Percentiles rank a stretch among this genome's conserved stretches.
Conservation (phyloP, 768 basidiomycete genomes). For the Tephrocybe sp. region DNA sequence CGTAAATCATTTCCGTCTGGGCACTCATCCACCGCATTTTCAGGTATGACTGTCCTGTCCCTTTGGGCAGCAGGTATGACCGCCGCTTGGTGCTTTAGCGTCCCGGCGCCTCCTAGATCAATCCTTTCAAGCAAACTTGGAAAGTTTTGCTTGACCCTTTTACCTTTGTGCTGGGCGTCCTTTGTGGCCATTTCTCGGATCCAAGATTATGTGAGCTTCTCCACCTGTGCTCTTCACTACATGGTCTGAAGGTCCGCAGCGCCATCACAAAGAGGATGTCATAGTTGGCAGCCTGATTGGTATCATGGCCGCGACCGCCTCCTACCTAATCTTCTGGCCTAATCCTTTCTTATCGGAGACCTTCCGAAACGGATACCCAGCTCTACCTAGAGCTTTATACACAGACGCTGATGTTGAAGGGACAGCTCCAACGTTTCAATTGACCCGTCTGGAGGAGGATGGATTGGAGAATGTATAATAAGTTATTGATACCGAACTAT, state of each 20-base stretch:
- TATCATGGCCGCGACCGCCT: constrained; percentile 41
- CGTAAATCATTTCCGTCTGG: constrained; percentile 68
- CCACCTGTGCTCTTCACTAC: not conserved
- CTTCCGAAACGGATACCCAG: constrained; percentile 27
- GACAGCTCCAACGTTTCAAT: constrained; percentile 41
- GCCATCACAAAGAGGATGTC: constrained; percentile 70
- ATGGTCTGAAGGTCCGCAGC: constrained; percentile 28
- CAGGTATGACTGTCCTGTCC: constrained; percentile 61
- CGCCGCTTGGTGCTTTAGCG: constrained; percentile 51
- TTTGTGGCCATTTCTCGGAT: constrained; percentile 63
- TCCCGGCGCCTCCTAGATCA: constrained; percentile 31
- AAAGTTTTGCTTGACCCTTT: constrained; percentile 43
- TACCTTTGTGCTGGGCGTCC: constrained; percentile 52
- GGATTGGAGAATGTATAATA: constrained; percentile 36
- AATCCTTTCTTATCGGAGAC: constrained; percentile 48
- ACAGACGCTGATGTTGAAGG: constrained; percentile 20
- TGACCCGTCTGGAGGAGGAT: constrained; percentile 41
- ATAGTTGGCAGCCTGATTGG: constrained; percentile 63
- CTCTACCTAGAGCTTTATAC: constrained; percentile 44
- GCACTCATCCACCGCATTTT: constrained; percentile 64
- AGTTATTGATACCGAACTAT: constrained; percentile 21
- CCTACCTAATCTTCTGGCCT: constrained; percentile 65
- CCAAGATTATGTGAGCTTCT: constrained; percentile 58
- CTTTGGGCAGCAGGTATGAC: constrained; percentile 66
- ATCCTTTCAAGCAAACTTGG: constrained; percentile 45